Conservation (phyloP, 331 rosid species). For the Malus hybrid region DNA sequence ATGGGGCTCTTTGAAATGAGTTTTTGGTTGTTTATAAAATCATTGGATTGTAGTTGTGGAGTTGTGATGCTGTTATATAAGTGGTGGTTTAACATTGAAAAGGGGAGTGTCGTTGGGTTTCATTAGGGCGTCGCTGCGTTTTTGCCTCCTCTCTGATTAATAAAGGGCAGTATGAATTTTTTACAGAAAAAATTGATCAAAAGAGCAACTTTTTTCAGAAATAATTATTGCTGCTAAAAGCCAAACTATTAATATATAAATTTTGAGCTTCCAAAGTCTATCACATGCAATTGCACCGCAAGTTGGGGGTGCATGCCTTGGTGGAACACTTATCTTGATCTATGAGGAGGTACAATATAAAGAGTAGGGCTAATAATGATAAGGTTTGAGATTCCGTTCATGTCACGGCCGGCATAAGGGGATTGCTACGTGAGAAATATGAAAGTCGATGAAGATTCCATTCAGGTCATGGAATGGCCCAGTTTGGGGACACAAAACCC, state of each 20-base stretch:
- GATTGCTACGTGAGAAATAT: slow-evolving; percentile 19
- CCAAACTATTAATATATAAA: not conserved
- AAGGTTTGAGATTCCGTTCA: slow-evolving; percentile 24
- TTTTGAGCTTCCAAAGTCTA: not conserved
- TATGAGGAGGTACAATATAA: not conserved
- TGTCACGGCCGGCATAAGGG: slow-evolving; percentile 8
- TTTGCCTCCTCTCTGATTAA: not conserved
- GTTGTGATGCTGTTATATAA: not conserved
- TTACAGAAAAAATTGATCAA: not conserved
- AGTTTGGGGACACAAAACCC: slow-evolving; percentile 40
- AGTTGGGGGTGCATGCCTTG: not conserved
- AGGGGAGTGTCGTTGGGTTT: not conserved
- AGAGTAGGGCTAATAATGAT: not conserved
- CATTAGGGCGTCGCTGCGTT: not conserved
- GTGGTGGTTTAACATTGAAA: not conserved
- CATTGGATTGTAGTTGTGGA: not conserved
- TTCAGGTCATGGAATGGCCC: slow-evolving; percentile 25
- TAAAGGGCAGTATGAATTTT: not conserved
- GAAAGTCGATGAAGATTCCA: slow-evolving; percentile 42
- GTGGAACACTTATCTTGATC: not conserved
- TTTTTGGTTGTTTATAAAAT: too few relatives aligned
- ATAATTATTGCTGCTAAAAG: too few relatives aligned
- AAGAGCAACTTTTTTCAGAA: too few relatives aligned
- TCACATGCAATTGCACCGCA: not conserved
- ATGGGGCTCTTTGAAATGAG: too few relatives aligned